Evolutionary conservation across 1,284 basidiomycete species (phyloP), one percentile per base, ranked within the genome.

Genomic region (Rhodotorula sp.): DNA sequence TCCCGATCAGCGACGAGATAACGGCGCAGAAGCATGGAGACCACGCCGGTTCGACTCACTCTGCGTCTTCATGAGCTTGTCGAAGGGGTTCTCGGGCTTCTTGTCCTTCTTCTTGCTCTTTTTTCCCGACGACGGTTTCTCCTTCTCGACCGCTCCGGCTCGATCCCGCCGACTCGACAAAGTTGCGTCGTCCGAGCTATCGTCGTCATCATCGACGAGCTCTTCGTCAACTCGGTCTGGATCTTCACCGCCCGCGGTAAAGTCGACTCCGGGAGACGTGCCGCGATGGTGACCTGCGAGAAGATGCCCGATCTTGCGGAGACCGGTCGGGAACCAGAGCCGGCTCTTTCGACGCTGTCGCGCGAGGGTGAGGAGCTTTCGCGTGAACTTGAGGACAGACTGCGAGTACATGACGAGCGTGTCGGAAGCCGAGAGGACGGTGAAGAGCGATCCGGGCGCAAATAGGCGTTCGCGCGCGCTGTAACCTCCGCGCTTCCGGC

Each of bases 311-410:
- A 86, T 76, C 64, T 81, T 79, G 67, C 86, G 76, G 54, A 86
- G 68, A 19, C 83, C 83, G 62, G 82, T 85, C 34, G 86, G 86
- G 43, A 83, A 83, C 86, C 86, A 87, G 59, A 87, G 70, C 64
- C 84, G 78, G 67, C 83, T 83, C 58, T 72, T 71, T 61, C 74
- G 79, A 15, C 85, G 80, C 70, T 84, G 84, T 61, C 76, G 72
- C 18, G 81, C 81, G 18, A 85, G 81, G 45, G 77, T 73, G 52
- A 82, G 80, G 45, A 89, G 80, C 26, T 78, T 79, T 64, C 84
- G 83, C 70, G 85, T 80, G 38, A 87, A 78, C 4, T 79, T 74
- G 55, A 86, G 80, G 62, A 86, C 78, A 26, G 83, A 83, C 50
- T 84, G 83, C 31, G 81, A 81, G 26, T 82, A 79, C 57, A 80